phyloP scores from a whole-genome alignment of 495 filamentous ascomycete species.

The Melanomma pulvis-pyrius region DNA sequence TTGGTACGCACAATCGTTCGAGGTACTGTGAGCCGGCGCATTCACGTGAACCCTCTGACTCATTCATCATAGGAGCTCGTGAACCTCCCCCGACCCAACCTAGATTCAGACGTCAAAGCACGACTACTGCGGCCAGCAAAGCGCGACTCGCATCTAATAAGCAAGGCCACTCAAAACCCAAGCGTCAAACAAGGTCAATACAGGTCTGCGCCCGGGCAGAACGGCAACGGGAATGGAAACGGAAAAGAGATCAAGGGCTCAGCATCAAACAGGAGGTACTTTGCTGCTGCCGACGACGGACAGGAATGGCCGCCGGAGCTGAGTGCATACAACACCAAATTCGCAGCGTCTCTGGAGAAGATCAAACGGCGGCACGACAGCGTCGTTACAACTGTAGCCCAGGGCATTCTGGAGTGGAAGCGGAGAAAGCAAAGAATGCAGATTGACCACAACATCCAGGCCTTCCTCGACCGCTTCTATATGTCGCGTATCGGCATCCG shows the following conservation, averaged over 20 bases:
- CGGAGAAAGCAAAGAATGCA: constrained; percentile 95
- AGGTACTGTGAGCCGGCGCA: constrained; percentile 61
- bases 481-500: constrained; percentile 99
- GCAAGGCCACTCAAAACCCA: constrained; percentile 84
- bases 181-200: constrained; percentile 88
- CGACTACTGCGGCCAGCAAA: constrained; percentile 74
- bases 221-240: constrained; percentile 51
- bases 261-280: constrained; percentile 71
- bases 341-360: constrained; percentile 78
- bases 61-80: constrained; percentile 77
- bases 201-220: constrained; percentile 65
- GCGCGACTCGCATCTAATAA: constrained; percentile 64
- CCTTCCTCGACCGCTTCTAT: constrained; percentile 97
- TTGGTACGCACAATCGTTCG: constrained; percentile 99
- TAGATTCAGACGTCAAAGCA: constrained; percentile 76
- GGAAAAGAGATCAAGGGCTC: constrained; percentile 46
- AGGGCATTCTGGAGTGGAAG: constrained; percentile 97
- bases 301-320: constrained; percentile 93
- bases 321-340: constrained; percentile 88
- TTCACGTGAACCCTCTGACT: constrained; percentile 37
- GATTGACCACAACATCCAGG: constrained; percentile 94
- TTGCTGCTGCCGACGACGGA: constrained; percentile 84
- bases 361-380: constrained; percentile 97
- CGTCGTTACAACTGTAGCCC: constrained; percentile 89
- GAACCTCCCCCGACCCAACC: constrained; percentile 71